Base-by-base conservation (phyloP, 2,329 filamentous ascomycete genomes). In the Trichoderma sp. region DNA sequence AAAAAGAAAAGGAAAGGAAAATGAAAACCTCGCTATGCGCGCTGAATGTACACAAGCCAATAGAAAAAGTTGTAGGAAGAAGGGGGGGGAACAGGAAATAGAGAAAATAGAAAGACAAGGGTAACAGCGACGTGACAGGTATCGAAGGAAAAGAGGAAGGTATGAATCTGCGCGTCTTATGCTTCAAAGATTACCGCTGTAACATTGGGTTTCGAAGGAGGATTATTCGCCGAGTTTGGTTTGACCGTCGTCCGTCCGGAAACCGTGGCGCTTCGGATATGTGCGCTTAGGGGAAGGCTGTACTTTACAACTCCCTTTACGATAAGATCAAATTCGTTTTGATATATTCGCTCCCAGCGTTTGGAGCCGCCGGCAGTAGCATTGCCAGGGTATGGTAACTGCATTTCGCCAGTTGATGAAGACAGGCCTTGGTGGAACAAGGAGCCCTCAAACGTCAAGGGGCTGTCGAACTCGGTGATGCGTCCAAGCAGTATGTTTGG, bases 401-500 rank as follows among this genome's bases (percentile, higher is more conserved):
- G 91, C 73, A 99, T 88, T 76, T 96, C 92, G 35, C 94, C 95
- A 5, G 91, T 88, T 0, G 94, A 96, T 21, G 86, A 87, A 19
- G 91, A 92, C 14, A 86, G 81, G 33, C 88, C 86, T 72, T 91
- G 89, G 72, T 93, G 90, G 81, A 97, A 91, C 33, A 96, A 94
- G 0, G 94, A 95, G 4, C 94, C 92, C 71, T 97, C 94, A 75
- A 98, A 98, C 5, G 88, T 91, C 43, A 99, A 83, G 0, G 94
- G 91, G 66, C 93, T 96, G 78, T 97, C 93, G 75, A 98, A 96
- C 72, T 89, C 87, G 71, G 90, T 90, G 47, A 98, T 93, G 43
- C 92, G 92, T 35, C 96, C 96, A n/a, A 99, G 88, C 40, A 96
- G 86, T 87, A 98, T 94, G 68, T 94, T 97, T 58, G 93, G 92